These are phyloP conservation scores for Staphylotrichum tortipilum DNA, from an alignment of 495 filamentous ascomycete genomes.

Conservation along the genomic window DNA sequence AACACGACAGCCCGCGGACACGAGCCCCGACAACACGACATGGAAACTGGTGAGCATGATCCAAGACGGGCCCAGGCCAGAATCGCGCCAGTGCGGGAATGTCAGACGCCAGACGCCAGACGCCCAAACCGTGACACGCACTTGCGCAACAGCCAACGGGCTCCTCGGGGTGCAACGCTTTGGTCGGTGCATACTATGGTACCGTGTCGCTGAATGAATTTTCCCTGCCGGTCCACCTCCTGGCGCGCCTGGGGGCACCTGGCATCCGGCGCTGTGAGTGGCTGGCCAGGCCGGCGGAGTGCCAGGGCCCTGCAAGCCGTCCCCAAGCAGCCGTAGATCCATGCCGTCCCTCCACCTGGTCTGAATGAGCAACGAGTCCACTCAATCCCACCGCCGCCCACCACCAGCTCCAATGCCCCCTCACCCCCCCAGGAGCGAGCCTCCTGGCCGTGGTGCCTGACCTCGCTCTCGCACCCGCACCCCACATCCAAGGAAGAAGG, in stretches of 20 bases:
- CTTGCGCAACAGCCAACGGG: not conserved
- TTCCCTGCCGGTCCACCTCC: slow-evolving; percentile 19
- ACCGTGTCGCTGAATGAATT: slow-evolving; percentile 27
- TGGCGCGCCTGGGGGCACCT: slow-evolving; percentile 18
- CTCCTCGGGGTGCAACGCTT: slow-evolving; percentile 18
- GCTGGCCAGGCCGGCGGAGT: slow-evolving; percentile 17
- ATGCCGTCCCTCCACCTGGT: slow-evolving; percentile 26
- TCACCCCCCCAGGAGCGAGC: slow-evolving; percentile 10
- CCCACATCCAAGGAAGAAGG: no score
- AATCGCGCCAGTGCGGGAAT: not conserved
- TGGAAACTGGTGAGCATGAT: not conserved
- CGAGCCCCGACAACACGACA: not conserved
- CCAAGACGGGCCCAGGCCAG: no score
- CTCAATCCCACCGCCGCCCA: slow-evolving; percentile 23
- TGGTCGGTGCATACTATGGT: slow-evolving; percentile 20
- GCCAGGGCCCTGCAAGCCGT: slow-evolving; percentile 19
- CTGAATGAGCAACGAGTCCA: slow-evolving; percentile 29
- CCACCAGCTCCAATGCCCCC: slow-evolving; percentile 15
- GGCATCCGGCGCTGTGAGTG: slow-evolving; percentile 22
- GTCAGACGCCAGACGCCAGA: slow-evolving; percentile 1
- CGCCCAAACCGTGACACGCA: slow-evolving; percentile 6
- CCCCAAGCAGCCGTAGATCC: slow-evolving; percentile 23
- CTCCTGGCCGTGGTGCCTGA: slow-evolving; percentile 19
- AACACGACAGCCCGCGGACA: not conserved
- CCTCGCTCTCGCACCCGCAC: slow-evolving; percentile 19